Conservation (phyloP, 805 yeast species). For the Lipomyces sp. region DNA sequence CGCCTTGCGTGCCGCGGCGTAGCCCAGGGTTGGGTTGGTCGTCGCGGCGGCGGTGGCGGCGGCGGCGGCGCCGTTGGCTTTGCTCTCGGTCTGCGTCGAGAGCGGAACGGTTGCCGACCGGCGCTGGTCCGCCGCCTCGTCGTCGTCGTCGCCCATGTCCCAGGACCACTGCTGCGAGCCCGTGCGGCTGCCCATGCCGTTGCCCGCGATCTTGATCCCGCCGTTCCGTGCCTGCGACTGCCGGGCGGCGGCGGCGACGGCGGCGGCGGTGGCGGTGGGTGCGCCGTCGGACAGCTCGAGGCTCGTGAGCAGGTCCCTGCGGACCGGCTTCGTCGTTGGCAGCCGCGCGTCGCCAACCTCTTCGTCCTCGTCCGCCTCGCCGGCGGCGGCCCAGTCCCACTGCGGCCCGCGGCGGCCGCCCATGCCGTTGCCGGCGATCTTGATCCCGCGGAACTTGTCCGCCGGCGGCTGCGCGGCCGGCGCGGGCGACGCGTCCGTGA, state of each 20-base stretch:
- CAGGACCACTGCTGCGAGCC: slow-evolving; percentile 13
- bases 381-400: slow-evolving; percentile 7
- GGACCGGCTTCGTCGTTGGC: no score
- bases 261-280: no score
- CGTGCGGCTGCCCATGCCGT: slow-evolving; percentile 23
- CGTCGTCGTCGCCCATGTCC: slow-evolving; percentile 11
- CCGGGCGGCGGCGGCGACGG: no score
- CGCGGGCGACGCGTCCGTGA: slow-evolving; percentile 14
- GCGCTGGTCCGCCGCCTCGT: background rate
- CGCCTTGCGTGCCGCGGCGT: no score
- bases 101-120: background rate
- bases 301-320: no score
- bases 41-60: background rate
- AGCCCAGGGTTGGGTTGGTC: no score
- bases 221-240: background rate
- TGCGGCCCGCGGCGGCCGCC: slow-evolving; percentile 16
- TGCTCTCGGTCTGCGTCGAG: background rate
- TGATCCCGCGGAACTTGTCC: slow-evolving; percentile 15
- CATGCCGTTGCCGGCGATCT: slow-evolving; percentile 26
- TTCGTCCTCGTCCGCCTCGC: slow-evolving; percentile 10
- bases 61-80: background rate
- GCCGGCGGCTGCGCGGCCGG: slow-evolving; percentile 1
- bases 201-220: slow-evolving; percentile 23
- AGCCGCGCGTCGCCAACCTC: no score
- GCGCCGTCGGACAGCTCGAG: no score